Conservation (phyloP, 179 eudicot genomes). For the Spinacia oleracea region DNA sequence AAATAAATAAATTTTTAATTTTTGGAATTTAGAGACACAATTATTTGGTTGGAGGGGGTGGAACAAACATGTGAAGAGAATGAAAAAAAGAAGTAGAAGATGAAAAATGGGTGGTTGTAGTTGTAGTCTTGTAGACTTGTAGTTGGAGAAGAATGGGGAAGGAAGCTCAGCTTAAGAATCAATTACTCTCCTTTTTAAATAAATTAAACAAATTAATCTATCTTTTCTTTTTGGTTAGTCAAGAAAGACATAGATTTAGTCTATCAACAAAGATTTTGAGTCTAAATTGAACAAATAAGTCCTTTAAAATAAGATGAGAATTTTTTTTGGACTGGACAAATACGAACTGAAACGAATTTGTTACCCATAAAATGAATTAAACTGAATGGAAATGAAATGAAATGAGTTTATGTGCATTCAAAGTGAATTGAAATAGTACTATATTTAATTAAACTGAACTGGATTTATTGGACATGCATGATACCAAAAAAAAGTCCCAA, state of each 20-base stretch:
- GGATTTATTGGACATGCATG: too few species aligned
- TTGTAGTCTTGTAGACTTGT: too few species aligned
- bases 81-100: slow-evolving; percentile 31
- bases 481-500: too few species aligned
- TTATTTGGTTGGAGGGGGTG: slow-evolving; percentile 31
- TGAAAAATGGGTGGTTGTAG: slow-evolving; percentile 62
- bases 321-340: too few species aligned
- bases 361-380: too few species aligned
- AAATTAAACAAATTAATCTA: not conserved
- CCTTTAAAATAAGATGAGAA: too few species aligned
- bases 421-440: too few species aligned
- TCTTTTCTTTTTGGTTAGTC: not conserved
- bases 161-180: slow-evolving; percentile 47
- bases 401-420: too few species aligned
- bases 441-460: too few species aligned
- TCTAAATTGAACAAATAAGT: not conserved
- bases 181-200: slow-evolving; percentile 18
- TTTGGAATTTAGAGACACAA: not conserved
- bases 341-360: too few species aligned
- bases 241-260: not conserved
- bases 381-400: too few species aligned
- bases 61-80: slow-evolving; percentile 41
- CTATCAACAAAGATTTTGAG: not conserved
- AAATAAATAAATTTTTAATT: too few species aligned
- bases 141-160: slow-evolving; percentile 25